Percentiles rank a stretch among this genome's conserved stretches.
Evolutionary conservation across 106 monocot species (phyloP).

Genomic region (Acanthochlamys bracteata): DNA sequence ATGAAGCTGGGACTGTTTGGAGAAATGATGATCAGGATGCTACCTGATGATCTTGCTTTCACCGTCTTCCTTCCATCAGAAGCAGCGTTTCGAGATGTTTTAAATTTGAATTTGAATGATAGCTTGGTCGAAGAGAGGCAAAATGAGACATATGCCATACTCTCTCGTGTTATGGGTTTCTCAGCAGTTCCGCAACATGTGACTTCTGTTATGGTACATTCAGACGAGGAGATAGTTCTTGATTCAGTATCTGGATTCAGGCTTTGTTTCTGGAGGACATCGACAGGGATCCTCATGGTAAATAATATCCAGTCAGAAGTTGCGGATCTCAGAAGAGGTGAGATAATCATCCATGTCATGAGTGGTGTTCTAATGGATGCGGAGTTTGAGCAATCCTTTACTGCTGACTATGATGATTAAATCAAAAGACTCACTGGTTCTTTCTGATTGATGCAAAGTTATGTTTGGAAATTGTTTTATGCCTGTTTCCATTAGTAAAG

Average conservation of each 20-base stretch:
- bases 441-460: too few species aligned
- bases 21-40: conserved; percentile 59
- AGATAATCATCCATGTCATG: too few species aligned
- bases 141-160: conserved; percentile 55
- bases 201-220: conserved; percentile 6
- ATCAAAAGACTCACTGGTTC: too few species aligned
- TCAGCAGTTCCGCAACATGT: conserved; percentile 35
- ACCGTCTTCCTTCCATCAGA: conserved; percentile 60
- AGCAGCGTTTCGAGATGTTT: conserved; percentile 35
- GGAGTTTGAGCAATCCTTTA: too few species aligned
- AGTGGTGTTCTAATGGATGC: too few species aligned
- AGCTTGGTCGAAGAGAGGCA: conserved; percentile 16
- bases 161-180: conserved; percentile 68
- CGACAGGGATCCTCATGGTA: conserved; percentile 30
- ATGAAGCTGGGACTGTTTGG: conserved; percentile 35
- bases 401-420: too few species aligned
- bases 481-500: too few species aligned
- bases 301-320: too few species aligned
- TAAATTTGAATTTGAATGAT: conserved; percentile 22
- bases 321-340: too few species aligned
- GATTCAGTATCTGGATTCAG: conserved; percentile 73
- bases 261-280: conserved; percentile 28
- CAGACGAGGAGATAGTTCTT: conserved; percentile 17
- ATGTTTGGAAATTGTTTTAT: too few species aligned
- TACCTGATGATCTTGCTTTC: conserved; percentile 74